Conservation (phyloP, 2,329 filamentous ascomycete genomes). For the Drechslera avenae region DNA sequence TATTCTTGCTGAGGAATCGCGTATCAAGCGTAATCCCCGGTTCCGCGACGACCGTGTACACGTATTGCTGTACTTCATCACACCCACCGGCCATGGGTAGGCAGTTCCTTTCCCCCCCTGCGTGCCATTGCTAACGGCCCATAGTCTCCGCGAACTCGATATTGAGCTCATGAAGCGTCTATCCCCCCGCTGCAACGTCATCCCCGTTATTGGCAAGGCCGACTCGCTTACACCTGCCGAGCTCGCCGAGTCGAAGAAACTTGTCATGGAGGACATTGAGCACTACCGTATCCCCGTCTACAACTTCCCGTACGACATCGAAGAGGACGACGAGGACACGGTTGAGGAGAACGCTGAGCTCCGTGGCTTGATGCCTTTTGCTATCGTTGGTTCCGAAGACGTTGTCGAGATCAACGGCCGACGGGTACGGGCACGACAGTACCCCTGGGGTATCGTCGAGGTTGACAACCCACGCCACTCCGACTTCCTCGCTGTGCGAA, state of each 20-base stretch:
- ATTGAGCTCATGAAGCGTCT: conserved; percentile 99
- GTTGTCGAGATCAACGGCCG: conserved; percentile 91
- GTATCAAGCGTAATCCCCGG: conserved; percentile 99
- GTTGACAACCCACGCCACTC: conserved; percentile 99
- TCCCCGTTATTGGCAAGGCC: conserved; percentile 97
- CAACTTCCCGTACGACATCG: conserved; percentile 99
- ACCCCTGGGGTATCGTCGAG: conserved; percentile 98
- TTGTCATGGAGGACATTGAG: conserved; percentile 99
- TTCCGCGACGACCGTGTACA: conserved; percentile 99
- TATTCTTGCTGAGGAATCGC: conserved; percentile 97
- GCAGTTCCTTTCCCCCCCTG: conserved; percentile 32
- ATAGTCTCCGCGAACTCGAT: conserved; percentile 93
- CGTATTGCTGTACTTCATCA: conserved; percentile 98
- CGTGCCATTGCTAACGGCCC: conserved; percentile 20
- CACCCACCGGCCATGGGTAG: conserved; percentile 92
- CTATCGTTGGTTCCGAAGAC: conserved; percentile 97
- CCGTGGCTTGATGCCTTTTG: conserved; percentile 96
- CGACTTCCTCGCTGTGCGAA: conserved; percentile 96
- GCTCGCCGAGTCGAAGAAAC: conserved; percentile 98
- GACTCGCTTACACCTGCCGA: conserved; percentile 96
- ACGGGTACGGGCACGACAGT: conserved; percentile 91
- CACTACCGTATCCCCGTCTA: conserved; percentile 99
- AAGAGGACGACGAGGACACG: conserved; percentile 99
- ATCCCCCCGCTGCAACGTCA: conserved; percentile 97
- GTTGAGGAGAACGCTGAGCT: conserved; percentile 99